Base-by-base conservation (phyloP, 495 filamentous ascomycete species). In the Hypoxylon fuscum region DNA sequence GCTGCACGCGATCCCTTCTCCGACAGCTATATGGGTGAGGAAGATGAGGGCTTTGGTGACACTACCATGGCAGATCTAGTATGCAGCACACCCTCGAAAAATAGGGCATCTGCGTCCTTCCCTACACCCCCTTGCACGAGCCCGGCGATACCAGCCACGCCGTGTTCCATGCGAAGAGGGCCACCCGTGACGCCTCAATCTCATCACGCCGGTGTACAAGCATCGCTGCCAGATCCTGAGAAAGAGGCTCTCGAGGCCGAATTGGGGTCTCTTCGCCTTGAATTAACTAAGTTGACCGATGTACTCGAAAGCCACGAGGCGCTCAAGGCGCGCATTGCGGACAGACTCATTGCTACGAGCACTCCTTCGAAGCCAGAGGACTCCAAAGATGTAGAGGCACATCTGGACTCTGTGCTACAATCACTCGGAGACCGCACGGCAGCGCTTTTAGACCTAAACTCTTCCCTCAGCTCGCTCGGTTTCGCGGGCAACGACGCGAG, bases 51-150 rank as follows among this genome's bases (percentile, higher is more conserved):
- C 0, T 76, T 77, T 38, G 73, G 73, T 22, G 71, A 78, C 25
- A 20, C 59, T 0, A 74, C 77, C 1, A 71, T 75, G 65, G 72
- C 71, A 2, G 76, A 79, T 14, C 29, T 81, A 10, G 54, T 61
- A 15, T 76, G 68, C 62, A 78, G 77, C 70, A 81, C 79, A 7
- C 79, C 77, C 1, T 71, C 75, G 0, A 70, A 75, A 17, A 51
- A 14, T 7, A 59, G 61, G 5, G 59, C 46, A 11, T 70, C 67
- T 0, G 57, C 59, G 2, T 81, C 81, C 0, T 82, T 84, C 42
- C 77, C 76, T 12, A 81, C 81, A 8, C 82, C 82, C 1, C 82
- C 82, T 17, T 68, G 74, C 23, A 81, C 79, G 0, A 81, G 79
- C 44, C 79, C 79, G 1, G 51, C 62, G 7, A 20, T 64, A 15